A percentile compares a stretch with the other conserved stretches of the same genome.
Evolutionary conservation across 768 basidiomycete species (phyloP).

Genomic region (Trametes gibbosa): DNA sequence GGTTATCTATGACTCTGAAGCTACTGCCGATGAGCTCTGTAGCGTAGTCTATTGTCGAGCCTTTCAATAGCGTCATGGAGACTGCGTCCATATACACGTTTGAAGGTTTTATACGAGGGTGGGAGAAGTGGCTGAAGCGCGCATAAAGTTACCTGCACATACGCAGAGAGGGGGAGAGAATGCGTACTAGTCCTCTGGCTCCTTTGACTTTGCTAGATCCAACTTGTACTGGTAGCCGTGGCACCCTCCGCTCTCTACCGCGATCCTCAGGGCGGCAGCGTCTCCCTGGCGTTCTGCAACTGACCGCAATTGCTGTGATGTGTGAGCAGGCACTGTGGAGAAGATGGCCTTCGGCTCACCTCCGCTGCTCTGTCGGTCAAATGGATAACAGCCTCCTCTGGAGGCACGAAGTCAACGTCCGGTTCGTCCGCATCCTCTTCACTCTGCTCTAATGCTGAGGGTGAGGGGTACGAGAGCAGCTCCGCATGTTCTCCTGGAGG

Average conservation of each 20-base stretch:
- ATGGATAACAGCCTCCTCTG: slow-evolving; percentile 50
- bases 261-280: slow-evolving; percentile 70
- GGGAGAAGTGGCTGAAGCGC: slow-evolving; percentile 59
- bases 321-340: not conserved
- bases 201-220: slow-evolving; percentile 61
- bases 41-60: slow-evolving; percentile 85
- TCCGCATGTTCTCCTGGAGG: slow-evolving; percentile 43
- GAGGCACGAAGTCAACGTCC: slow-evolving; percentile 56
- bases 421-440: slow-evolving; percentile 61
- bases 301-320: slow-evolving; percentile 64
- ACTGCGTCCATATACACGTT: slow-evolving; percentile 84
- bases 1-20: slow-evolving; percentile 82
- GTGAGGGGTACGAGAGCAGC: slow-evolving; percentile 45
- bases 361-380: slow-evolving; percentile 78
- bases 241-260: slow-evolving; percentile 93
- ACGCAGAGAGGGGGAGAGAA: not conserved
- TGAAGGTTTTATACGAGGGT: slow-evolving; percentile 66
- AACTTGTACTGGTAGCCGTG: slow-evolving; percentile 98
- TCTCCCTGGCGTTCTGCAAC: slow-evolving; percentile 69
- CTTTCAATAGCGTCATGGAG: slow-evolving; percentile 81
- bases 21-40: slow-evolving; percentile 94
- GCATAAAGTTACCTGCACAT: not conserved
- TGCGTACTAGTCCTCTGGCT: slow-evolving; percentile 84
- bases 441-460: slow-evolving; percentile 24
- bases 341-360: slow-evolving; percentile 37